Percentiles rank a stretch among this genome's conserved stretches.
Conservation (phyloP, 1,139 yeast species). For the Lipomyces yarrowii region DNA sequence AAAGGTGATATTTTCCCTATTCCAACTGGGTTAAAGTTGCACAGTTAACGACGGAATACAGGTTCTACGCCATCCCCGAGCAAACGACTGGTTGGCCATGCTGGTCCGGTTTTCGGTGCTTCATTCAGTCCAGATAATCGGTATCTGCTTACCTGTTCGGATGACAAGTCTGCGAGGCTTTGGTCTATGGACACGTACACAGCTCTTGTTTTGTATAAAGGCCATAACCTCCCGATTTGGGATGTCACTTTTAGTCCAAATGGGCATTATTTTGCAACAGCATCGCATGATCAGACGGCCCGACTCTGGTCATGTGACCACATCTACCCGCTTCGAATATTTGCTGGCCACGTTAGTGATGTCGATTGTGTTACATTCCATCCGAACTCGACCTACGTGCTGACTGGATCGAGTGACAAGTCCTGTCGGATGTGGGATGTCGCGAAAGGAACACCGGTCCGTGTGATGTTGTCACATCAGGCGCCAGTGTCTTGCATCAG, state of each 20-base stretch:
- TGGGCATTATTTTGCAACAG: constrained; percentile 97
- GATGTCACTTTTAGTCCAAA: constrained; percentile 92
- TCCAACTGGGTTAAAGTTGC: constrained; percentile 17
- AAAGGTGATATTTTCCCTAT: constrained; percentile 58
- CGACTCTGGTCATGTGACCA: constrained; percentile 98
- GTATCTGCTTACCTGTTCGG: constrained; percentile 80
- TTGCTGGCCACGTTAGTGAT: constrained; percentile 96
- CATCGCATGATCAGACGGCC: constrained; percentile 97
- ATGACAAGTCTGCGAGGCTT: constrained; percentile 85
- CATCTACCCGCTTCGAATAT: constrained; percentile 89
- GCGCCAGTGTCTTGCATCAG: constrained; percentile 84
- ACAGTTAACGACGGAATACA: background rate
- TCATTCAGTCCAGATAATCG: constrained; percentile 90
- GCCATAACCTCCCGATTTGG: constrained; percentile 97
- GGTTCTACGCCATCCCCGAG: constrained; percentile 24
- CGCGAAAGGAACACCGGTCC: constrained; percentile 81
- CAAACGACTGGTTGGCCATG: constrained; percentile 81
- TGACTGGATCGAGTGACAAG: constrained; percentile 94
- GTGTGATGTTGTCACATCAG: constrained; percentile 93
- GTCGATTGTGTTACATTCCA: constrained; percentile 95
- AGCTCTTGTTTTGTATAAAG: constrained; percentile 89
- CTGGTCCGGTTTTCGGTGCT: constrained; percentile 90
- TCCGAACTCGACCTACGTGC: constrained; percentile 91
- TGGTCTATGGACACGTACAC: constrained; percentile 95
- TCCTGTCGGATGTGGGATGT: constrained; percentile 99